phyloP scores from a whole-genome alignment of 257 asterid genomes.

The Scutellaria baicalensis region DNA sequence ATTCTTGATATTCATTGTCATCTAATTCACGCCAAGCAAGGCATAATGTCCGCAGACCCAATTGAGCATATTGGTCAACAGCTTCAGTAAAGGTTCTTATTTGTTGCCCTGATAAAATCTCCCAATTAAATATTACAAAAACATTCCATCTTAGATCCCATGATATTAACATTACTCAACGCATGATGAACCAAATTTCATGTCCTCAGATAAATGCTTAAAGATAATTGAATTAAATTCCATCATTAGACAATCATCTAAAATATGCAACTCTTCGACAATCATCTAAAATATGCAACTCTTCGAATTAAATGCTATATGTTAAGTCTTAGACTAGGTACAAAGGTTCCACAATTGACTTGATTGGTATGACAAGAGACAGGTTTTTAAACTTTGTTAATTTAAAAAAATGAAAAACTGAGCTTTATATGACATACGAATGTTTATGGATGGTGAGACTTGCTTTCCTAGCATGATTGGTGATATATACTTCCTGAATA shows the following conservation, averaged over 20 bases:
- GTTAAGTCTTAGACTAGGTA: neutral
- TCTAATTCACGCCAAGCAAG: constrained; percentile 91
- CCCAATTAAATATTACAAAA: constrained; percentile 21
- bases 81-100: constrained; percentile 70
- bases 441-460: neutral
- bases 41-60: constrained; percentile 94
- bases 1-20: constrained; percentile 77
- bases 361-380: neutral
- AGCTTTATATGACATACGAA: neutral
- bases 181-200: neutral
- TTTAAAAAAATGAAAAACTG: neutral
- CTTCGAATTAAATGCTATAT: neutral
- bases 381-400: neutral
- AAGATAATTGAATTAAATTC: too few species aligned
- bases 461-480: neutral
- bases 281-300: neutral
- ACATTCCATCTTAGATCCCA: constrained; percentile 5
- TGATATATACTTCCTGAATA: neutral
- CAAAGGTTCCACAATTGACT: neutral
- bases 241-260: neutral
- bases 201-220: neutral
- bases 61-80: constrained; percentile 90
- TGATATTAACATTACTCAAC: neutral
- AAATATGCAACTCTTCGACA: neutral
- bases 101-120: constrained; percentile 72